Conservation (phyloP, 495 filamentous ascomycete genomes). For the Penicillium egyptiacum region DNA sequence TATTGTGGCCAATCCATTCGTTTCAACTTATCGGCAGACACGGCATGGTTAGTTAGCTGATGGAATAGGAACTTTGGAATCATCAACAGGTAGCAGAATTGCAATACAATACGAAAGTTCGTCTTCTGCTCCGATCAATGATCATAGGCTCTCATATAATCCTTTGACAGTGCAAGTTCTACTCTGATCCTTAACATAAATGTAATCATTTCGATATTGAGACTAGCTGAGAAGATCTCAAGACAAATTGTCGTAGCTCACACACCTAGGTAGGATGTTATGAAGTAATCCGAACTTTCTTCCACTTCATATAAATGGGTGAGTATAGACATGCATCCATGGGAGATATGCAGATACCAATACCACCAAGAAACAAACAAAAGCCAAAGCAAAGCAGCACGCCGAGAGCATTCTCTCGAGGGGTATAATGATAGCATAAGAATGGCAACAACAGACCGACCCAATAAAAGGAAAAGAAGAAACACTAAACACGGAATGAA, state of each 20-base stretch:
- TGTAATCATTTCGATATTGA: slow-evolving; percentile 6
- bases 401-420: slow-evolving; percentile 13
- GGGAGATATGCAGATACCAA: not conserved
- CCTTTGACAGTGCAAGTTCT: not conserved
- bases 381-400: slow-evolving; percentile 3
- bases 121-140: not conserved
- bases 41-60: not conserved
- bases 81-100: not conserved
- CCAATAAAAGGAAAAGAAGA: not conserved
- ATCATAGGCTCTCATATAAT: not conserved
- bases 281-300: not conserved
- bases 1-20: slow-evolving; percentile 9
- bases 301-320: not conserved
- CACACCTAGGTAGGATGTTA: not conserved
- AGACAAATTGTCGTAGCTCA: not conserved
- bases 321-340: slow-evolving; percentile 2
- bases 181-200: not conserved
- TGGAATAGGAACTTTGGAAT: not conserved
- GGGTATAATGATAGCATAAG: slow-evolving; percentile 30
- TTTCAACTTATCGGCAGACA: not conserved
- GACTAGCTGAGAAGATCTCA: not conserved
- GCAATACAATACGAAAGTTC: not conserved
- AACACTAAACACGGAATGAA: not conserved
- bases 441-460: not conserved
- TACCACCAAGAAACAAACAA: not conserved